phyloP scores from a whole-genome alignment of 176 grass and related monocot species.

The Carex littledalei region DNA sequence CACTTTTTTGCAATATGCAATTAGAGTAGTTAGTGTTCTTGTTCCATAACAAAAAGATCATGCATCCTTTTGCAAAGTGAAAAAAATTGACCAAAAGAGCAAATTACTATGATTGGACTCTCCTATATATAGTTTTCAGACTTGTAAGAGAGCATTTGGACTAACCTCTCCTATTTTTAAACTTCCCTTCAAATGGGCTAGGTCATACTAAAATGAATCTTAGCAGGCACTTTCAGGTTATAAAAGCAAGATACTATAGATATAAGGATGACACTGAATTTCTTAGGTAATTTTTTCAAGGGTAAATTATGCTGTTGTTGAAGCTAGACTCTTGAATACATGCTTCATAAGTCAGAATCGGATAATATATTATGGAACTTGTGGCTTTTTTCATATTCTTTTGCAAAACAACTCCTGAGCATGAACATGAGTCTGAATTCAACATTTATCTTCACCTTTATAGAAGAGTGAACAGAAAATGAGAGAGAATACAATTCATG shows the following conservation, averaged over 20 bases:
- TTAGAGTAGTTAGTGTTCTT: neutral
- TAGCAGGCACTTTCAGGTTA: neutral
- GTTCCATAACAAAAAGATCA: neutral
- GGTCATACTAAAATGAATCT: neutral
- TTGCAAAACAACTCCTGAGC: neutral
- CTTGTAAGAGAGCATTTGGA: neutral
- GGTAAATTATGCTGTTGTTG: neutral
- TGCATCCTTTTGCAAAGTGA: neutral
- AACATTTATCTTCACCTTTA: conserved; percentile 1
- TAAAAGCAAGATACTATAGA: neutral
- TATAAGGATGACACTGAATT: neutral
- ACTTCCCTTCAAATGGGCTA: neutral
- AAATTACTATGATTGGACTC: neutral
- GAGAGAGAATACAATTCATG: neutral
- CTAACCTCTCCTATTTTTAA: neutral
- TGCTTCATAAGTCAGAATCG: neutral
- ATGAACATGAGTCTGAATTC: neutral
- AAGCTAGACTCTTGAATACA: neutral
- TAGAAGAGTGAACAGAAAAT: neutral
- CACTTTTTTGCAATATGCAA: neutral
- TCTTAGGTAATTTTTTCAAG: neutral
- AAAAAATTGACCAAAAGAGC: neutral
- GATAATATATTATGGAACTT: neutral
- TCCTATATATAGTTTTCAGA: neutral
- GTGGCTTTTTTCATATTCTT: neutral